Base-by-base conservation (phyloP, 352 stramenopile species). In the Pythium brassicae region DNA sequence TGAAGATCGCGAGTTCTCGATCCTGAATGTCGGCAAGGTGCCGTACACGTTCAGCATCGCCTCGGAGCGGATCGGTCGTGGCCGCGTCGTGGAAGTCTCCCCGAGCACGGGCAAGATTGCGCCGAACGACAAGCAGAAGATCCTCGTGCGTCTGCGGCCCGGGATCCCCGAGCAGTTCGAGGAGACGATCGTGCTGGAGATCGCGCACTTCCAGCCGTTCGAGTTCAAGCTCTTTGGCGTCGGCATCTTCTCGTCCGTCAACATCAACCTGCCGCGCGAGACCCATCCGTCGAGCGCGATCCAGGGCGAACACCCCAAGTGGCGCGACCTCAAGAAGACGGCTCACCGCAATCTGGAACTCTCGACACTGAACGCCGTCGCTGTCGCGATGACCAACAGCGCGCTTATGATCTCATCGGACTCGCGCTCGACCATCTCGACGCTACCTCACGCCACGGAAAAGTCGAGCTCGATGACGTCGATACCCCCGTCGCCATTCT, bases 171-270 rank as follows among this genome's bases (percentile, higher is more conserved):
- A 94, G 45, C 62, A 61, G 22, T 89, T 98, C 40, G 70, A 86
- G 35, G 93, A 98, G 57, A 87, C 69, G 1, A 54, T 98, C n/a
- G 59, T 94, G 19, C 71, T 98, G 35, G 89, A 98, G 59, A 79
- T 98, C 37, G 95, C 92, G 4, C 94, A 98, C 64, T 98, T 98
- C 58, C 80, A 98, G 50, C 92, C 95, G 2, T 70, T 98, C 17
- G 76, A 79, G 32, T 92, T 98, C 47, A 87, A 88, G 20, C 49
- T 98, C 8, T 91, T 86, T 52, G 93, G 89, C 1, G 69, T 73
- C 48, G 94, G 92, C 6, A 96, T 96, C 14, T 98, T 97, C 65
- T 74, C 95, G 5, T 77, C 86, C 20, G 85, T 97, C n/a, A 74
- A 70, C 3, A 76, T 96, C 26, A 94, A 87, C 51, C 72, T 98